Conservation (phyloP, 371 early-diverging fungal species). For the Circinella umbellata region DNA sequence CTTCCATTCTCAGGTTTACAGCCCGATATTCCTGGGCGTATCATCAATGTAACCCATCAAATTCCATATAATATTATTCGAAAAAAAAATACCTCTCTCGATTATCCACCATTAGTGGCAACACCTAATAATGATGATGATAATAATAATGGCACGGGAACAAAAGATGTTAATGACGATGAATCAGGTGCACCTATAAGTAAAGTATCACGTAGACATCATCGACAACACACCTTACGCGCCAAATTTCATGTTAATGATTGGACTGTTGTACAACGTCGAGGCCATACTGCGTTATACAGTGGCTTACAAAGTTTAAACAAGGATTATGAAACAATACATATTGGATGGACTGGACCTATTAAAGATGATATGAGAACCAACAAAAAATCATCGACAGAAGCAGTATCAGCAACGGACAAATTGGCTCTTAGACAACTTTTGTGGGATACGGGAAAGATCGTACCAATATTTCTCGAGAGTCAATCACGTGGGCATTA, state of each 20-base stretch:
- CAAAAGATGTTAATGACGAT: not conserved
- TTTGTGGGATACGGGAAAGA: constrained; percentile 47
- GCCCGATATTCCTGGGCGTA: constrained; percentile 44
- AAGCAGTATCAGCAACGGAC: constrained; percentile 18
- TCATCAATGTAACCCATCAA: constrained; percentile 69
- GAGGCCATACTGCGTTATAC: constrained; percentile 75
- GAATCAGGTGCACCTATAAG: constrained; percentile 39
- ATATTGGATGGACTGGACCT: constrained; percentile 71
- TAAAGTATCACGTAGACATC: constrained; percentile 38
- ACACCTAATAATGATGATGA: not conserved
- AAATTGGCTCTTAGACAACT: constrained; percentile 37
- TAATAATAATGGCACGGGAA: not conserved
- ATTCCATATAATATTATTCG: constrained; percentile 61
- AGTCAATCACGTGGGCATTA: constrained; percentile 73
- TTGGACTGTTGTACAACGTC: constrained; percentile 39
- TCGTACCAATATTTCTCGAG: constrained; percentile 77
- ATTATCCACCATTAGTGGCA: not conserved
- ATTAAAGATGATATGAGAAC: constrained; percentile 17
- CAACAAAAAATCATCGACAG: constrained; percentile 8
- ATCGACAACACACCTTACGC: constrained; percentile 40
- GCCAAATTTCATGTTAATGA: constrained; percentile 38
- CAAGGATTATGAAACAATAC: constrained; percentile 49
- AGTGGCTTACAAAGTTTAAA: constrained; percentile 61
- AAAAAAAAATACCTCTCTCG: not conserved
- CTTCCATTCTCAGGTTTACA: constrained; percentile 41